These are phyloP conservation scores for Dovyalis caffra DNA, from an alignment of 345 rosid species.

Conservation along the genomic window DNA sequence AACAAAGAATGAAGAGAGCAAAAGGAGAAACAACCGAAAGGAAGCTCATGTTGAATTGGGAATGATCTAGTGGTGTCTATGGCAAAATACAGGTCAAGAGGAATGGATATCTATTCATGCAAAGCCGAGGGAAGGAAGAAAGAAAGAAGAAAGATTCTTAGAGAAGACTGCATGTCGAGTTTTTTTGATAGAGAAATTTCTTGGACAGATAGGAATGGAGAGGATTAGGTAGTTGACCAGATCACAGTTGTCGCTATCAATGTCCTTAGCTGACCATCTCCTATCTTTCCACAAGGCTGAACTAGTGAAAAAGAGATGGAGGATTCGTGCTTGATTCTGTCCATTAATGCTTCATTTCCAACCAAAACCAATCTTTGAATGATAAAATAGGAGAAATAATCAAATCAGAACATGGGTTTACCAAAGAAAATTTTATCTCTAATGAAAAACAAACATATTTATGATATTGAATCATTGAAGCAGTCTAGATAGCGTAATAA, in stretches of 20 bases:
- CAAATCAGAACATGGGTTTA: too few relatives aligned
- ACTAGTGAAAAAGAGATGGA: not conserved
- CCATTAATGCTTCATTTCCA: too few relatives aligned
- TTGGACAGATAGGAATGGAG: not conserved
- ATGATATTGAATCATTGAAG: not conserved
- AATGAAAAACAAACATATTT: too few relatives aligned
- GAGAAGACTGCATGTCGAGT: not conserved
- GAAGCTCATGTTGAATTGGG: slow-evolving; percentile 25
- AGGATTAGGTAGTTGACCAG: too few relatives aligned
- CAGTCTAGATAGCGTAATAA: too few relatives aligned
- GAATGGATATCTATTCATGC: not conserved
- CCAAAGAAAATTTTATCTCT: too few relatives aligned
- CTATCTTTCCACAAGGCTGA: not conserved
- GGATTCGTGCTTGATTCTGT: not conserved
- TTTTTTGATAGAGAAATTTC: not conserved
- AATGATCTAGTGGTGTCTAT: not conserved
- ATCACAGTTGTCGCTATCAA: not conserved
- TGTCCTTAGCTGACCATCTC: too few relatives aligned
- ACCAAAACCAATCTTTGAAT: too few relatives aligned
- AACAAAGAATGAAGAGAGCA: slow-evolving; percentile 15
- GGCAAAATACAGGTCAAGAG: not conserved
- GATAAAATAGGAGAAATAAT: too few relatives aligned
- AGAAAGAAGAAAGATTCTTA: not conserved
- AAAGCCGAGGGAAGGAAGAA: not conserved
- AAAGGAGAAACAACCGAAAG: slow-evolving; percentile 12